Conservation (phyloP, 2,329 filamentous ascomycete genomes). For the Ceratocystis destructans region DNA sequence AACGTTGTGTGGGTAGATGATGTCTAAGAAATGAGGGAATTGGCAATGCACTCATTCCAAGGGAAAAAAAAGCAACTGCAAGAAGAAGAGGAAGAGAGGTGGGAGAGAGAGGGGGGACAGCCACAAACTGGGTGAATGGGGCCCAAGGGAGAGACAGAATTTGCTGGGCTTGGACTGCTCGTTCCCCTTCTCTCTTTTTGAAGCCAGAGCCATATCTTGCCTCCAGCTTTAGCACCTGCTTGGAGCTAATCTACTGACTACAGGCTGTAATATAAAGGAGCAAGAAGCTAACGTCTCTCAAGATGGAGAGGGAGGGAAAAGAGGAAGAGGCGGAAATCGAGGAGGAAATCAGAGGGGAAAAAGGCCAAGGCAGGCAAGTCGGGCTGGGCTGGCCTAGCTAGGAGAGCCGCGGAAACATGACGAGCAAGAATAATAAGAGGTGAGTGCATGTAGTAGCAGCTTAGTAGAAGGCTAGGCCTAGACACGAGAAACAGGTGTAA, state of each 20-base stretch:
- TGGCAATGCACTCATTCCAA: not conserved
- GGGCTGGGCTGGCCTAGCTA: too few species aligned
- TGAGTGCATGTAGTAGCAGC: too few species aligned
- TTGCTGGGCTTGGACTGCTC: not conserved
- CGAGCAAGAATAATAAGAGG: too few species aligned
- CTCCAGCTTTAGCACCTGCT: not conserved
- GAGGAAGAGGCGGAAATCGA: not conserved
- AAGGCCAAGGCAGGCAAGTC: not conserved
- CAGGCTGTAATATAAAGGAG: slow-evolving; percentile 4
- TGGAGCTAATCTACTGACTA: slow-evolving; percentile 1
- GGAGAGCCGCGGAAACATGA: too few species aligned
- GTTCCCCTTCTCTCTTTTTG: not conserved
- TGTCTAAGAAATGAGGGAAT: not conserved
- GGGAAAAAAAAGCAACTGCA: not conserved
- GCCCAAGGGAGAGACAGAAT: not conserved
- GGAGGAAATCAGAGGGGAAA: slow-evolving; percentile 9
- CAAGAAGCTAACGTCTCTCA: not conserved
- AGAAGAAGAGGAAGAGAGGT: not conserved
- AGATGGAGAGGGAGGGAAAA: not conserved
- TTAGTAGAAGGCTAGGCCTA: too few species aligned
- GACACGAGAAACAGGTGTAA: too few species aligned
- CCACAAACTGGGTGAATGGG: too few species aligned
- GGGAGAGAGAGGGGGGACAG: not conserved
- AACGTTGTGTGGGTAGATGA: too few species aligned
- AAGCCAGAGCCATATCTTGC: slow-evolving; percentile 6